phyloP scores from a whole-genome alignment of 2,329 filamentous ascomycete genomes.

The Blumeria hordei region DNA sequence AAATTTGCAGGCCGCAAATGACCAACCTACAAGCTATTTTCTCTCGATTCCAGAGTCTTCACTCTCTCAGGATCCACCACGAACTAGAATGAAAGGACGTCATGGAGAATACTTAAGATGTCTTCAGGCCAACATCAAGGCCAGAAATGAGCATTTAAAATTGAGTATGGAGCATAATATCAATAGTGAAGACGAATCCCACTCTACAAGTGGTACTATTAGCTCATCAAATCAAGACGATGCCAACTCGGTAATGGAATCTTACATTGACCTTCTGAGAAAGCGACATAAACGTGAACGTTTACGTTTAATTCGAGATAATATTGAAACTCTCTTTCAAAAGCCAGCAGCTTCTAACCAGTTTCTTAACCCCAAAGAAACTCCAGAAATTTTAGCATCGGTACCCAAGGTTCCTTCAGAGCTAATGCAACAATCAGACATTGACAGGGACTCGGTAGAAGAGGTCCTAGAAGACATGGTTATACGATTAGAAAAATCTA shows the following conservation, averaged over 20 bases:
- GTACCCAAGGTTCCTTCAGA: constrained; percentile 12
- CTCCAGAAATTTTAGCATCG: constrained; percentile 7
- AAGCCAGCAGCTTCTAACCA: constrained; percentile 26
- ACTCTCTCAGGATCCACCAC: constrained; percentile 15
- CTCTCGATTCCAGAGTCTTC: constrained; percentile 24
- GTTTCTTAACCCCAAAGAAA: constrained; percentile 20
- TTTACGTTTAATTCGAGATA: constrained; percentile 25
- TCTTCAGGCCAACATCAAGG: constrained; percentile 26
- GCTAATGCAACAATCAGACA: constrained; percentile 6
- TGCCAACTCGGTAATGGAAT: constrained; percentile 18
- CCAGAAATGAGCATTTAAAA: constrained; percentile 21
- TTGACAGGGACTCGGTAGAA: constrained; percentile 12
- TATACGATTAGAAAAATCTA: constrained; percentile 29
- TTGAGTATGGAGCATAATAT: constrained; percentile 6
- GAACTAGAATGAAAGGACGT: constrained; percentile 20
- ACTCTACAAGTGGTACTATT: background rate
- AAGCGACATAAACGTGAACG: constrained; percentile 27
- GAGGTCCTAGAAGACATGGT: constrained; percentile 24
- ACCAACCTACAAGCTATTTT: constrained; percentile 15
- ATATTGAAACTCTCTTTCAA: constrained; percentile 24
- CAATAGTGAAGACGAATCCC: background rate
- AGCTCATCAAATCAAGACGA: constrained; percentile 3
- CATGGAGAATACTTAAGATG: constrained; percentile 31
- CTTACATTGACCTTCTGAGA: constrained; percentile 26
- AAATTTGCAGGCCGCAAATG: constrained; percentile 16